Evolutionary conservation across 2,329 filamentous ascomycete species (phyloP).

Genomic region (Colletotrichum endophyticum): DNA sequence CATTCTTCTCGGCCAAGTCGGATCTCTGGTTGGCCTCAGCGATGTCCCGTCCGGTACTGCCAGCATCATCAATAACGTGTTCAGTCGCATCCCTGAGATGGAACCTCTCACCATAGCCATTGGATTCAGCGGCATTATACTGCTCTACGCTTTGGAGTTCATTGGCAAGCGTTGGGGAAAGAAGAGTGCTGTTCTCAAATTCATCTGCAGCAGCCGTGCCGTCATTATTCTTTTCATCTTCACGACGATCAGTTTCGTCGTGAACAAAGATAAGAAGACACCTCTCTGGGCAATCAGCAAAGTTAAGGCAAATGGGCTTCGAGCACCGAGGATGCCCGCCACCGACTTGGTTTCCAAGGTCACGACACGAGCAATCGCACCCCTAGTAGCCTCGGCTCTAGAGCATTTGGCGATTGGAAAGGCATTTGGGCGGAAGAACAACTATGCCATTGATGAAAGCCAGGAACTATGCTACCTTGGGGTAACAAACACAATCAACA

Average conservation of each 20-base stretch:
- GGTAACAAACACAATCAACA: conserved; percentile 66
- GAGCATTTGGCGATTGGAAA: conserved; percentile 71
- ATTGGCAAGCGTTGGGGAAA: conserved; percentile 64
- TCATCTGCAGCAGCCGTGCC: conserved; percentile 64
- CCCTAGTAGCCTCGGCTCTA: conserved; percentile 64
- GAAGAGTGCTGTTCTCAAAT: conserved; percentile 61
- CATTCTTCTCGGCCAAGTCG: conserved; percentile 69
- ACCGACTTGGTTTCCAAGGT: conserved; percentile 55
- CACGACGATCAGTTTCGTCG: conserved; percentile 66
- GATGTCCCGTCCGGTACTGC: conserved; percentile 57
- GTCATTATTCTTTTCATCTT: conserved; percentile 66
- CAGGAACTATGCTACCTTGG: conserved; percentile 71
- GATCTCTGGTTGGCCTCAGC: conserved; percentile 60
- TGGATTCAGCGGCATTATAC: conserved; percentile 60
- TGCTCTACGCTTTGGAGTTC: conserved; percentile 62
- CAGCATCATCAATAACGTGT: conserved; percentile 62
- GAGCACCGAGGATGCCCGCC: conserved; percentile 53
- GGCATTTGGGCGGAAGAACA: conserved; percentile 65
- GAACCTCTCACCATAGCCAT: conserved; percentile 64
- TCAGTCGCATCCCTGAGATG: conserved; percentile 59
- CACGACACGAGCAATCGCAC: conserved; percentile 59
- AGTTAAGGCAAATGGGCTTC: conserved; percentile 60
- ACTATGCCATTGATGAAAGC: conserved; percentile 67
- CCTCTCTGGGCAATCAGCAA: conserved; percentile 64
- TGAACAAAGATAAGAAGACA: conserved; percentile 58